phyloP scores from a whole-genome alignment of 2,329 filamentous ascomycete genomes.

The Colletotrichum tofieldiae region DNA sequence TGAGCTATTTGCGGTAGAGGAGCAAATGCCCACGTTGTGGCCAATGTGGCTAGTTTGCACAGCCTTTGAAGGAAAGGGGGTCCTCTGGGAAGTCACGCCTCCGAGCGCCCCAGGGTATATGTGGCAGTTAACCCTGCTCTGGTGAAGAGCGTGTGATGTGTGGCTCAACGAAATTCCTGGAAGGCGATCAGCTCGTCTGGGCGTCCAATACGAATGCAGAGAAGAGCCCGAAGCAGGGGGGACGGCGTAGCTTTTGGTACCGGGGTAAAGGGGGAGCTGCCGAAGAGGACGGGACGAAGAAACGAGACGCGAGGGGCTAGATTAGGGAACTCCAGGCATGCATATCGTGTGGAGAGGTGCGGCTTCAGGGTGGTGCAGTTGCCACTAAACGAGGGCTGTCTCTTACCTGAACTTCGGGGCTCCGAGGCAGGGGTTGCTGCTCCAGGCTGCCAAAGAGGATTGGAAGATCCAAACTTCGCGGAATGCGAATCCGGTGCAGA shows the following conservation, averaged over 20 bases:
- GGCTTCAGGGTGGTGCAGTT: slow-evolving; percentile 32
- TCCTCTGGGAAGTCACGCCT: slow-evolving; percentile 36
- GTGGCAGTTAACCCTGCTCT: slow-evolving; percentile 42
- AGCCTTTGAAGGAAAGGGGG: slow-evolving; percentile 34
- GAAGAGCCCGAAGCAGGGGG: slow-evolving; percentile 43
- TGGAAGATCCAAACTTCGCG: slow-evolving; percentile 1
- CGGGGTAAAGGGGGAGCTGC: slow-evolving; percentile 37
- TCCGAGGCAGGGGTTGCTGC: slow-evolving; percentile 12
- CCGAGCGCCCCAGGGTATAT: slow-evolving; percentile 38
- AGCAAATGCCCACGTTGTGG: slow-evolving; percentile 35
- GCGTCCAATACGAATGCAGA: slow-evolving; percentile 43
- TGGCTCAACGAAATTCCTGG: slow-evolving; percentile 41
- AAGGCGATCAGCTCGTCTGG: slow-evolving; percentile 40
- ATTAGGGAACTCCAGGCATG: slow-evolving; percentile 36
- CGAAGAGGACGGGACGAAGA: slow-evolving; percentile 40
- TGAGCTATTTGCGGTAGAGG: slow-evolving; percentile 44
- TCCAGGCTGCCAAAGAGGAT: slow-evolving; percentile 1
- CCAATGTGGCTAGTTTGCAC: slow-evolving; percentile 44
- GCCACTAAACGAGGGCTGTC: slow-evolving; percentile 38
- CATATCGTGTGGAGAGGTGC: slow-evolving; percentile 42
- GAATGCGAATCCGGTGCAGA: not conserved
- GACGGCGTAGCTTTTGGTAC: slow-evolving; percentile 33
- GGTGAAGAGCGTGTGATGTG: slow-evolving; percentile 32
- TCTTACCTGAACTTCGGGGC: slow-evolving; percentile 39
- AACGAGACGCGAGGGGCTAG: slow-evolving; percentile 38